phyloP scores from a whole-genome alignment of 441 rosid species.

The Erodium texanum region DNA sequence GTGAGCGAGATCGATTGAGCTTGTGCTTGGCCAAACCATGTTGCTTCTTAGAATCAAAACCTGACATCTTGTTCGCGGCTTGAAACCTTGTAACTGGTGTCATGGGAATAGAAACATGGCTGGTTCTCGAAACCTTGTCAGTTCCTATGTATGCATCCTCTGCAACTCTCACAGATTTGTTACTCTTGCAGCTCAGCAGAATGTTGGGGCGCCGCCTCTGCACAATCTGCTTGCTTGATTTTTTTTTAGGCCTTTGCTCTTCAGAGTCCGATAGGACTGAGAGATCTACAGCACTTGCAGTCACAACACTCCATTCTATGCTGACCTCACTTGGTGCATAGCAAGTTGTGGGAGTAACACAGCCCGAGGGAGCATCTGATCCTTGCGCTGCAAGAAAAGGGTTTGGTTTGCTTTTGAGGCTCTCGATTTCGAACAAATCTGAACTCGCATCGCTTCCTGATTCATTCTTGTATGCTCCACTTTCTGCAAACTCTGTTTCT shows the following conservation, averaged over 20 bases:
- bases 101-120: slow-evolving; percentile 23
- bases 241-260: slow-evolving; percentile 26
- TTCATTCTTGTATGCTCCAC: slow-evolving; percentile 22
- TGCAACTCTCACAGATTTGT: slow-evolving; percentile 52
- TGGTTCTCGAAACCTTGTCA: slow-evolving; percentile 18
- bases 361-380: slow-evolving; percentile 38
- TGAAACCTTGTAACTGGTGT: slow-evolving; percentile 33
- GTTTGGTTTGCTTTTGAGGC: slow-evolving; percentile 48
- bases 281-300: slow-evolving; percentile 69
- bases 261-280: slow-evolving; percentile 58
- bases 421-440: slow-evolving; percentile 82
- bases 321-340: slow-evolving; percentile 84
- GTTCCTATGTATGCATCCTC: slow-evolving; percentile 39
- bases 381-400: slow-evolving; percentile 36
- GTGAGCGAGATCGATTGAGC: slow-evolving; percentile 27
- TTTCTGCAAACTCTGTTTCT: slow-evolving; percentile 18
- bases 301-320: slow-evolving; percentile 81
- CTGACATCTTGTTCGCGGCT: slow-evolving; percentile 31
- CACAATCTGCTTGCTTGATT: slow-evolving; percentile 20
- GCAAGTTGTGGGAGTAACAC: slow-evolving; percentile 39
- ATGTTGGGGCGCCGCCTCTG: slow-evolving; percentile 37
- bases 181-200: slow-evolving; percentile 60
- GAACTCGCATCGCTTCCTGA: slow-evolving; percentile 65
- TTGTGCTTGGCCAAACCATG: slow-evolving; percentile 23
- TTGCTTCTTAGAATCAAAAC: slow-evolving; percentile 27